Base-by-base conservation (phyloP, 2,329 filamentous ascomycete species). In the Ceratocystis eucalypticola region DNA sequence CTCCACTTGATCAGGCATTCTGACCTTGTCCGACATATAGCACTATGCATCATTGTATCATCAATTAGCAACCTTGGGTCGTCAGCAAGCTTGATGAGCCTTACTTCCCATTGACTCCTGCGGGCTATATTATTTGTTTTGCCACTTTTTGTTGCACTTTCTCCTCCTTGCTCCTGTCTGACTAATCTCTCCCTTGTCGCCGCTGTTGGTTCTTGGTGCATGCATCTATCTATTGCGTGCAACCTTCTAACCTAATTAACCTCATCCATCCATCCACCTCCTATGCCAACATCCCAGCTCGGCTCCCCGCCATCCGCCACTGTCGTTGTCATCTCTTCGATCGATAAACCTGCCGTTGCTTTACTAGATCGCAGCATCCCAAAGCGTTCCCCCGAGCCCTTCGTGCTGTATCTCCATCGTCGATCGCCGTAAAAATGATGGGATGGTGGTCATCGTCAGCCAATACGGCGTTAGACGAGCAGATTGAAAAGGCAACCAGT, bases 391-490 rank as follows among this genome's bases (percentile, higher is more conserved):
- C 28, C 48, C 57, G 44, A 45, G 57, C 45, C 57, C 61, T 12
- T 62, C 30, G 17, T n/a, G 30, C 41, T 30, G 61, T 30, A 41
- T 20, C n/a, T 20, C 25, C 48, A 28, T 53, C 22, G 22, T n/a
- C 48, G 15, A 53, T 45, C 25, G 15, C 44, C 37, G n/a, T 37
- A 70, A 80, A 77, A 72, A 88, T 82, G 82, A 96, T 96, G 92
- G 87, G 91, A 74, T 91, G 92, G 82, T 99, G 93, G 93, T 97
- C 96, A 75, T 89, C 88, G 71, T 93, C 91, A 75, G 84, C 87
- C 77, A 91, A 90, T 76, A 89, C 88, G 74, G 91, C 91, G 78
- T 83, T 99, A 77, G 94, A 99, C 77, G 92, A 96, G 78, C 94
- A 97, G 82, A 88, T 99, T 73, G 93, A 96, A 76, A 90, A 88